Percentiles rank a stretch among this genome's conserved stretches.
Evolutionary conservation across 2,329 filamentous ascomycete species (phyloP).

Genomic region (Scytalidium lignicola): DNA sequence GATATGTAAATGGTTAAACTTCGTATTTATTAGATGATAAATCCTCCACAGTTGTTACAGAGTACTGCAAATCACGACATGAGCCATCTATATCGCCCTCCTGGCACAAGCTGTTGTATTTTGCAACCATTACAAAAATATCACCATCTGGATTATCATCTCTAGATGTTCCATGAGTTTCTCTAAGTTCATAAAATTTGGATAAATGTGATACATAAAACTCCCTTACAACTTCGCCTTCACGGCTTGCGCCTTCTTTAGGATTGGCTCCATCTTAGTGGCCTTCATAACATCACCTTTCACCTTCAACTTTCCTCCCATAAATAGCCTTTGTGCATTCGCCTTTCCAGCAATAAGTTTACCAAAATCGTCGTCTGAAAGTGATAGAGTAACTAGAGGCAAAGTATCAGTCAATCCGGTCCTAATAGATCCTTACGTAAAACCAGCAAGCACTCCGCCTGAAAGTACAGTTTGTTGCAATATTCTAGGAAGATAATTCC

Average conservation of each 20-base stretch:
- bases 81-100: too few species aligned
- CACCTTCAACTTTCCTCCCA: conserved; percentile 98
- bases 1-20: too few species aligned
- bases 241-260: conserved; percentile 73
- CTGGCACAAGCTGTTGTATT: too few species aligned
- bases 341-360: conserved; percentile 81
- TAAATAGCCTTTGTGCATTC: conserved; percentile 88
- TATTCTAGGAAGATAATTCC: conserved; percentile 9
- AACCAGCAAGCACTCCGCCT: background rate
- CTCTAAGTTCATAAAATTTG: too few species aligned
- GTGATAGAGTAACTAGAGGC: conserved; percentile 68
- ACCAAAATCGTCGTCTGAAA: conserved; percentile 83
- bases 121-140: too few species aligned
- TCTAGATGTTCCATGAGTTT: too few species aligned
- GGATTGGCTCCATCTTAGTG: conserved; percentile 88
- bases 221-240: conserved; percentile 72
- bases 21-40: too few species aligned
- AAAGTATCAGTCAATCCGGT: background rate
- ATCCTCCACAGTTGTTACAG: too few species aligned
- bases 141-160: too few species aligned
- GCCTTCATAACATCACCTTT: conserved; percentile 99
- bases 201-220: too few species aligned
- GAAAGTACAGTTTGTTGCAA: background rate
- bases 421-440: background rate
- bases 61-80: too few species aligned